Percentiles rank a stretch among this genome's conserved stretches.
These are phyloP conservation scores for Picea sitchensis DNA, from an alignment of 75 land plant genomes.

Conservation along the genomic window DNA sequence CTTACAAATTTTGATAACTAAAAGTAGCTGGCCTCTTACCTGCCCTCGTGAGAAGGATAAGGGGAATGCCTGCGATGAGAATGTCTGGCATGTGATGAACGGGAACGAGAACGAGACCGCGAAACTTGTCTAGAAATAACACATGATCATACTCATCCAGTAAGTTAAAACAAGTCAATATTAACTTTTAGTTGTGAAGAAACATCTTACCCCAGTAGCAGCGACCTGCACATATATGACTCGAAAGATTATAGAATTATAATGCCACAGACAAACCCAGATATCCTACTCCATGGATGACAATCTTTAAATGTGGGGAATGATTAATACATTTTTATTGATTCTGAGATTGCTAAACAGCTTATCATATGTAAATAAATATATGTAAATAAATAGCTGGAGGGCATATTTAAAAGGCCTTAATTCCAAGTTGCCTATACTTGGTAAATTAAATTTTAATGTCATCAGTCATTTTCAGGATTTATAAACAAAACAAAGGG, in stretches of 20 bases:
- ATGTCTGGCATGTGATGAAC: constrained; percentile 59
- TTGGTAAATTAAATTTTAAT: neutral
- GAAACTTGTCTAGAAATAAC: constrained; percentile 72
- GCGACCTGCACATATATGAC: constrained; percentile 2
- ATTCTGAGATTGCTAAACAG: neutral
- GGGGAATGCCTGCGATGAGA: constrained; percentile 84
- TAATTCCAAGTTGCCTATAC: neutral
- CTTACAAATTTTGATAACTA: constrained; percentile 5
- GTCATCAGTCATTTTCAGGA: neutral
- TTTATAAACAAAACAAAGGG: neutral
- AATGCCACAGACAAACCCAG: neutral
- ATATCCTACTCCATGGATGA: neutral
- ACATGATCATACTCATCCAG: constrained; percentile 56
- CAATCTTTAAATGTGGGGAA: neutral
- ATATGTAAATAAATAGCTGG: neutral
- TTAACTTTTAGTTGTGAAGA: constrained; percentile 13
- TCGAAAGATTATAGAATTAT: constrained; percentile 6
- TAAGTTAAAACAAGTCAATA: constrained; percentile 28
- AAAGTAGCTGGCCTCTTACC: constrained; percentile 26
- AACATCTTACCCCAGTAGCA: constrained; percentile 12
- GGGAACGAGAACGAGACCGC: constrained; percentile 32
- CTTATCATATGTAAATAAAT: neutral
- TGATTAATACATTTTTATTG: neutral
- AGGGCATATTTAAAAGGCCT: neutral
- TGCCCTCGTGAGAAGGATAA: constrained; percentile 52